Conservation (phyloP, 495 filamentous ascomycete species). For the Talaromyces wortmannii region DNA sequence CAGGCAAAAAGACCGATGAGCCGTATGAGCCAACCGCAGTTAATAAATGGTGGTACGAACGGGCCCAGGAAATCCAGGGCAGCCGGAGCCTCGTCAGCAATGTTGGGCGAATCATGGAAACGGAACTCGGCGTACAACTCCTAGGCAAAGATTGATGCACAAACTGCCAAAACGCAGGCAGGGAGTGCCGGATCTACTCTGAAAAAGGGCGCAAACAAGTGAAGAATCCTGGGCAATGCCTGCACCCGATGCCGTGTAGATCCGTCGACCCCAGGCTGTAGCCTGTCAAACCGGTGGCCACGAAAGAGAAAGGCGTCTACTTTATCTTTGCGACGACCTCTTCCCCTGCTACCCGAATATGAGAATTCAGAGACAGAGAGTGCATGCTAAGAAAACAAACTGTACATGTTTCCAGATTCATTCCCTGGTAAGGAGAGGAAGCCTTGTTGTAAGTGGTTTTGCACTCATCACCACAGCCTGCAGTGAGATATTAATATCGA, state of each 20-base stretch:
- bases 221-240: neutral
- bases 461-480: too few species aligned
- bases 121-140: neutral
- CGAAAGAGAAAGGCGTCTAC: too few species aligned
- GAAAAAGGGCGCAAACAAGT: neutral
- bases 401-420: too few species aligned
- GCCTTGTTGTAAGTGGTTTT: too few species aligned
- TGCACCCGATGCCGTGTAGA: neutral
- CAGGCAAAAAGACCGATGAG: neutral
- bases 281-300: neutral
- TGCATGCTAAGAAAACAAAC: too few species aligned
- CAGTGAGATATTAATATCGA: too few species aligned
- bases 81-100: neutral
- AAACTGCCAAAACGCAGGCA: neutral
- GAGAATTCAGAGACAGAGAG: too few species aligned
- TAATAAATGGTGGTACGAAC: neutral
- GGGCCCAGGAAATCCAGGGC: neutral
- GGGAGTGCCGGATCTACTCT: neutral
- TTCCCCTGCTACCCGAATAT: too few species aligned
- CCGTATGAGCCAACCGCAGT: neutral
- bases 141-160: neutral
- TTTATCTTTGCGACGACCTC: too few species aligned
- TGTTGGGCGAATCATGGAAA: conserved; percentile 1
- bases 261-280: neutral
- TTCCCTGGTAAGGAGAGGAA: too few species aligned